A percentile compares a stretch with the other conserved stretches of the same genome.
These are phyloP conservation scores for Mycena capillaripes DNA, from an alignment of 768 basidiomycete genomes.

Conservation along the genomic window DNA sequence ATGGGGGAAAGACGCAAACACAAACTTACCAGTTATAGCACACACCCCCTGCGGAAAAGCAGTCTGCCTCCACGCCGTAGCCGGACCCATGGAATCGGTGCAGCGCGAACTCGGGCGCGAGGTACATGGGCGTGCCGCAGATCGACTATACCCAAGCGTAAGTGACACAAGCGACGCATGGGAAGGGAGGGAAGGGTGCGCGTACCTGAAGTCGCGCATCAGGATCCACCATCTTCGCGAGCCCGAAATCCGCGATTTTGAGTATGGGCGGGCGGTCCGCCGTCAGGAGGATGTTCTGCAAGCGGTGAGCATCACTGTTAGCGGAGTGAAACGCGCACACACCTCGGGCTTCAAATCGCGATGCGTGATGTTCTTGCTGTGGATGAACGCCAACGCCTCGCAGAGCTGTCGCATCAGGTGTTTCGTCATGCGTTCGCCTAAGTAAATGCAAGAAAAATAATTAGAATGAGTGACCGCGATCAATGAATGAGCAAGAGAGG, in stretches of 20 bases:
- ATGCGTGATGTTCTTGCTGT: slow-evolving; percentile 84
- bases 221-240: slow-evolving; percentile 91
- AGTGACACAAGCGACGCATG: background rate
- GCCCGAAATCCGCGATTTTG: slow-evolving; percentile 97
- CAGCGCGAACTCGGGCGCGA: slow-evolving; percentile 86
- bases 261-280: slow-evolving; percentile 73
- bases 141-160: slow-evolving; percentile 69
- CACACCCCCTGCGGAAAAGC: slow-evolving; percentile 95
- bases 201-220: slow-evolving; percentile 80
- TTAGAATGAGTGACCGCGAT: too few relatives aligned
- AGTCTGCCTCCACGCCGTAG: slow-evolving; percentile 90
- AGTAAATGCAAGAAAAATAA: too few relatives aligned
- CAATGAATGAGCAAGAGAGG: slow-evolving; percentile 9
- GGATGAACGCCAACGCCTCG: slow-evolving; percentile 82
- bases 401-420: slow-evolving; percentile 89
- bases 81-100: slow-evolving; percentile 56
- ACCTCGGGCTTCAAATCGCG: slow-evolving; percentile 95
- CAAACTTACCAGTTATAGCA: slow-evolving; percentile 71
- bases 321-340: slow-evolving; percentile 37
- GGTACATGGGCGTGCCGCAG: slow-evolving; percentile 95
- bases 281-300: slow-evolving; percentile 86
- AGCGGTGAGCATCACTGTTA: background rate
- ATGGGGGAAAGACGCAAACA: background rate
- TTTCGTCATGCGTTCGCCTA: slow-evolving; percentile 70
- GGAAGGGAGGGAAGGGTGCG: slow-evolving; percentile 39